phyloP scores from a whole-genome alignment of 495 filamentous ascomycete genomes.

The Podospora didyma region DNA sequence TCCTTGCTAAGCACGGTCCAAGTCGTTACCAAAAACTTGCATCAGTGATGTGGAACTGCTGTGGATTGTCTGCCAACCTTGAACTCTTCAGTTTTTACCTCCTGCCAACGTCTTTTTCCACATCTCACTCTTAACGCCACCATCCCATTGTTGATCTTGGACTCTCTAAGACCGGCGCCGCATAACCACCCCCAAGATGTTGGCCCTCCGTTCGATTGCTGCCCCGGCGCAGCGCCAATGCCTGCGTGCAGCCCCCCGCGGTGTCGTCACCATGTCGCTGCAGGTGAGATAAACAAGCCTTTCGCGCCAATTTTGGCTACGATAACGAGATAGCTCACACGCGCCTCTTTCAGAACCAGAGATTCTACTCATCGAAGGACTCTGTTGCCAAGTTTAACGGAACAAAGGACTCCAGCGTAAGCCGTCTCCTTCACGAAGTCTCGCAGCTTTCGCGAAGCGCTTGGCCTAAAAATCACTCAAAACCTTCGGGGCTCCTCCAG shows the following conservation, averaged over 20 bases:
- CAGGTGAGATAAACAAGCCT: slow-evolving; percentile 35
- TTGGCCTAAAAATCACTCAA: slow-evolving; percentile 45
- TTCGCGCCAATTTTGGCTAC: slow-evolving; percentile 6
- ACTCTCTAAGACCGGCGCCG: slow-evolving; percentile 3
- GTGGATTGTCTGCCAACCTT: neutral
- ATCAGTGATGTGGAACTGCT: slow-evolving; percentile 10
- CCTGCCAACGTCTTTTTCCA: slow-evolving; percentile 9
- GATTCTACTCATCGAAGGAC: slow-evolving; percentile 50
- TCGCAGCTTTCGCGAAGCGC: slow-evolving; percentile 3
- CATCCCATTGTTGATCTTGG: neutral
- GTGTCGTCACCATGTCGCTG: slow-evolving; percentile 40
- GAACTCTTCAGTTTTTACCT: slow-evolving; percentile 11
- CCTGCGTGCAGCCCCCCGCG: slow-evolving; percentile 42
- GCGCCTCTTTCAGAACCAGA: slow-evolving; percentile 36
- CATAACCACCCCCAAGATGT: slow-evolving; percentile 36
- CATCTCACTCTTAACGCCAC: slow-evolving; percentile 8
- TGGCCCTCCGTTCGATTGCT: slow-evolving; percentile 48
- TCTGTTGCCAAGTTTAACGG: slow-evolving; percentile 92
- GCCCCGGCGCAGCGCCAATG: slow-evolving; percentile 50
- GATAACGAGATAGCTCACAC: slow-evolving; percentile 10
- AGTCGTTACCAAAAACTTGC: slow-evolving; percentile 11
- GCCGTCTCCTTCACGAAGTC: slow-evolving; percentile 22
- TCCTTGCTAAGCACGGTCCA: slow-evolving; percentile 12
- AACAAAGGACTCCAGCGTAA: slow-evolving; percentile 80
- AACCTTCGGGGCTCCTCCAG: slow-evolving; percentile 1